Conservation (phyloP, 148 eudicot species). For the Rhododendron vialii region DNA sequence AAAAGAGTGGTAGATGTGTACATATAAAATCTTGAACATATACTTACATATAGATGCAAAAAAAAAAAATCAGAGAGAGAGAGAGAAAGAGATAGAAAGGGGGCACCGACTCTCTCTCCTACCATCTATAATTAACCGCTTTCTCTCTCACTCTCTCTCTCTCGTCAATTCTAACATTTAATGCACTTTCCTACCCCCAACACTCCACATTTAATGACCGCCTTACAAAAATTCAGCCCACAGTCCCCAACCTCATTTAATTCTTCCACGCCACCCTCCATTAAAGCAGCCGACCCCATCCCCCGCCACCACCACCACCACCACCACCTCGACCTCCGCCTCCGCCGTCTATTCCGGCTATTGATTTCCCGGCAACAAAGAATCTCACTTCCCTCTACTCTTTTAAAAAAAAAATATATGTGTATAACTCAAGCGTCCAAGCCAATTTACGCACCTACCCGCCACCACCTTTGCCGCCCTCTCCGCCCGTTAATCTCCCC, state of each 20-base stretch:
- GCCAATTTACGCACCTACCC: too few species aligned
- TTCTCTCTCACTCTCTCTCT: neutral
- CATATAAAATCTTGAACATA: neutral
- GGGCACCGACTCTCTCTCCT: neutral
- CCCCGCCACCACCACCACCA: neutral
- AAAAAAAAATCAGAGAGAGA: neutral
- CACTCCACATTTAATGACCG: conserved; percentile 26
- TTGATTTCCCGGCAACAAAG: neutral
- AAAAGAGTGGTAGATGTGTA: neutral
- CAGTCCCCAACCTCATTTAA: conserved; percentile 16
- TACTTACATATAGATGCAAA: neutral
- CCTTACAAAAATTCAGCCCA: conserved; percentile 14
- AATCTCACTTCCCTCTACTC: neutral
- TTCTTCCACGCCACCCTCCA: conserved; percentile 22
- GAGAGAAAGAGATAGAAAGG: neutral
- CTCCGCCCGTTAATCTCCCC: neutral
- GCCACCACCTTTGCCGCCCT: neutral
- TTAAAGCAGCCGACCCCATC: conserved; percentile 26
- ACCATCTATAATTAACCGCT: neutral
- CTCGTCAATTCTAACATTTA: conserved; percentile 17
- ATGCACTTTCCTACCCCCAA: conserved; percentile 10
- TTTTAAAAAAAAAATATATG: too few species aligned
- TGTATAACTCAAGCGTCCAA: too few species aligned
- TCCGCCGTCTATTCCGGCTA: neutral
- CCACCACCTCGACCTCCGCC: neutral